These are phyloP conservation scores for Suhomyces vadensis DNA, from an alignment of 805 yeast species.

Conservation along the genomic window DNA sequence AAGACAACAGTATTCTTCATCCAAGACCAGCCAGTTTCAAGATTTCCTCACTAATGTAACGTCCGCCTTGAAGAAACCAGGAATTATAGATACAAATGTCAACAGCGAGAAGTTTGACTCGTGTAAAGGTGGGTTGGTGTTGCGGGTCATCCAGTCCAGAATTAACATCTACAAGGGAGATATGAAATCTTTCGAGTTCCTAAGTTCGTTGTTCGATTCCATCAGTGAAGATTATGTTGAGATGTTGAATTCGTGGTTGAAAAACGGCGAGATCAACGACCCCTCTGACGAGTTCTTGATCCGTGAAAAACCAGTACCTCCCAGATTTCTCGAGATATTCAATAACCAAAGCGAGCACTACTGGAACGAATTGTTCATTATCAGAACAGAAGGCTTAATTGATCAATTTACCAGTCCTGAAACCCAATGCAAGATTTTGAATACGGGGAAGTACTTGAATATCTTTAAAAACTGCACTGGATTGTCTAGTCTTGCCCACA, in stretches of 20 bases:
- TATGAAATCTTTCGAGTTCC: slow-evolving; percentile 50
- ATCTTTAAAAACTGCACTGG: slow-evolving; percentile 64
- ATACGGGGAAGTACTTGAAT: slow-evolving; percentile 84
- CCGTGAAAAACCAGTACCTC: slow-evolving; percentile 40
- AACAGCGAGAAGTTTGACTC: slow-evolving; percentile 51
- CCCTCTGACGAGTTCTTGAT: slow-evolving; percentile 82
- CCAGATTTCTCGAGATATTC: slow-evolving; percentile 24
- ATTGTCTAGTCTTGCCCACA: slow-evolving; percentile 34
- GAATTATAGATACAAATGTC: slow-evolving; percentile 50
- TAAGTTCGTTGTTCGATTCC: slow-evolving; percentile 52
- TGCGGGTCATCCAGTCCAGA: slow-evolving; percentile 60
- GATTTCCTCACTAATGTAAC: slow-evolving; percentile 39
- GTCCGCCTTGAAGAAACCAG: slow-evolving; percentile 43
- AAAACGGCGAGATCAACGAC: slow-evolving; percentile 71
- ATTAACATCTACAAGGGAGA: slow-evolving; percentile 68
- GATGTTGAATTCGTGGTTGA: slow-evolving; percentile 80
- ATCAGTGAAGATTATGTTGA: slow-evolving; percentile 63
- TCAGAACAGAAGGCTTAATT: slow-evolving; percentile 74
- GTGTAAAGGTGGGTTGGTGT: slow-evolving; percentile 78
- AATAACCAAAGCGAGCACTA: slow-evolving; percentile 53
- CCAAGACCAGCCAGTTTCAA: slow-evolving; percentile 25
- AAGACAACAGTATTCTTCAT: slow-evolving; percentile 21
- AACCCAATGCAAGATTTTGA: slow-evolving; percentile 62
- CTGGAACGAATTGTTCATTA: slow-evolving; percentile 74
- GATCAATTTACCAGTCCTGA: slow-evolving; percentile 56